Evolutionary conservation across 257 asterid species (phyloP).

Genomic region (Scutellaria minor): DNA sequence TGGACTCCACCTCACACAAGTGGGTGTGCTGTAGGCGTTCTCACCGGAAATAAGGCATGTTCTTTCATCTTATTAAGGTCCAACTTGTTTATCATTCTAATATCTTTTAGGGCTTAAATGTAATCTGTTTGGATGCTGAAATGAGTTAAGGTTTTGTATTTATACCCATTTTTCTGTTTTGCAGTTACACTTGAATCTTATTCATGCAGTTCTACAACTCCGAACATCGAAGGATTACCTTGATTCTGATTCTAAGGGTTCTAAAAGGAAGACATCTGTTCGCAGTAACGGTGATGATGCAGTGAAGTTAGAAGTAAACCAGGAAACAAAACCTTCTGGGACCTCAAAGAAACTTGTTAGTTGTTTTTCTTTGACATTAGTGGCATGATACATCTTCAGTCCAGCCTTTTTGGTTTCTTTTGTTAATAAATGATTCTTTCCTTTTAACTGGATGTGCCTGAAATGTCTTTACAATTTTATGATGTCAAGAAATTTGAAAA

Average conservation of each 20-base stretch:
- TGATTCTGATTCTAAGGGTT: conserved; percentile 39
- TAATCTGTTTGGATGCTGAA: conserved; percentile 15
- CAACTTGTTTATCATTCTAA: conserved; percentile 17
- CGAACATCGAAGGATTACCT: conserved; percentile 74
- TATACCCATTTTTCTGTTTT: conserved; percentile 37
- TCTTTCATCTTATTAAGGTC: conserved; percentile 27
- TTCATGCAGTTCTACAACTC: conserved; percentile 84
- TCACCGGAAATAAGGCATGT: conserved; percentile 70
- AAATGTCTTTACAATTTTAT: conserved; percentile 21
- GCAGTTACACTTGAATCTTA: conserved; percentile 88
- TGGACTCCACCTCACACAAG: conserved; percentile 63
- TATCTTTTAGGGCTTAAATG: conserved; percentile 1
- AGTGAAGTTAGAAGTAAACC: conserved; percentile 49
- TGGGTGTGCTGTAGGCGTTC: conserved; percentile 72
- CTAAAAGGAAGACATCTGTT: conserved; percentile 43
- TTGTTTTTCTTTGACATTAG: conserved; percentile 16
- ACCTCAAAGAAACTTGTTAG: conserved; percentile 64
- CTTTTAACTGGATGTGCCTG: not conserved
- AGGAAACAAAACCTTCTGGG: conserved; percentile 49
- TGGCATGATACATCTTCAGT: conserved; percentile 3
- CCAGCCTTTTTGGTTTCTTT: not conserved
- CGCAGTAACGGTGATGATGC: conserved; percentile 43
- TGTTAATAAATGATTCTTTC: conserved; percentile 4
- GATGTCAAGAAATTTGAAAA: conserved; percentile 9
- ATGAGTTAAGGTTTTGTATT: conserved; percentile 26